Base-by-base conservation (phyloP, 768 basidiomycete genomes). In the Trametopsis cervina region DNA sequence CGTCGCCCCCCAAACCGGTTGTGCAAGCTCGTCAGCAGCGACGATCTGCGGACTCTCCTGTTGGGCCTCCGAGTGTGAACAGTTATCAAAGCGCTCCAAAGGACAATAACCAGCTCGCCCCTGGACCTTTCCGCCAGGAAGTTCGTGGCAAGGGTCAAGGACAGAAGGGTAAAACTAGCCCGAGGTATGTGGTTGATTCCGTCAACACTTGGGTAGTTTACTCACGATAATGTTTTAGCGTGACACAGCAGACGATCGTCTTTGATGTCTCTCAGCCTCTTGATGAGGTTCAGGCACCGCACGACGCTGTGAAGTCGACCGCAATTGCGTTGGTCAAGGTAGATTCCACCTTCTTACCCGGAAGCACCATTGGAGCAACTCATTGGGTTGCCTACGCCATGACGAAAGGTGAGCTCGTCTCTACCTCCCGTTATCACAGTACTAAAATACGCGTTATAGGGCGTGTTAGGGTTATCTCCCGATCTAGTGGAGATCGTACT, bases 361-460 rank as follows among this genome's bases (percentile, higher is more conserved):
- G 89, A 13, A 84, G 85, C 11, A 92, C 89, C 25, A 91, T 92
- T 46, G 89, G 89, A 9, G 89, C 89, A 12, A 90, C 89, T 4
- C 85, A 89, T 60, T 92, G 89, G 87, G 89, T 92, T 50, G 89
- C 89, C 13, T 91, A 92, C 58, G 89, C 89, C 21, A 92, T 92
- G 89, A 90, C 85, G 4, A 80, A 84, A 69, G 87, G 85, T 80
- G 52, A 9, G 60, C 40, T 7, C 17, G 29, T 52, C n/a, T n/a
- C n/a, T n/a, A n/a, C 7, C 40, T 6, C 17, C 17, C 33, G n/a
- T 36, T 12, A 35, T 42, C 25, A 45, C n/a, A 45, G n/a, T 33
- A 15, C 29, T 33, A 33, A 7, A 33, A 33, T 15, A 15, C 20
- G 11, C 13, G 4, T 20, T 17, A 7, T 51, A 81, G 83, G 85